Evolutionary conservation across 805 yeast species (phyloP), one percentile per base, ranked within the genome.

Genomic region (Yarrowia porcina): DNA sequence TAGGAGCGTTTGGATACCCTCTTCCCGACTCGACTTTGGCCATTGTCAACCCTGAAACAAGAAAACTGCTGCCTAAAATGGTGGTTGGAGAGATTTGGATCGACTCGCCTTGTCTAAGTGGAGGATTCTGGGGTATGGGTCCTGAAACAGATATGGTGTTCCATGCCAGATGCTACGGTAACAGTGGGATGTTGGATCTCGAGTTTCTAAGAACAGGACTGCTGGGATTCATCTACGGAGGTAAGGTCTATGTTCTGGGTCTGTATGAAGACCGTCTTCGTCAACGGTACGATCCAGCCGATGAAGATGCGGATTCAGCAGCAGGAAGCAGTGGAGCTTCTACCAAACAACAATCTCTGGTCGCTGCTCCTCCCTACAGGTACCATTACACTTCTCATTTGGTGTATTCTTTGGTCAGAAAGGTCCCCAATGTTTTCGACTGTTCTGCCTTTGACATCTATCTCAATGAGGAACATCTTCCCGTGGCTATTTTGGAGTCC

Each of bases 21-120:
- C 73, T 94, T 1, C 97, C 97, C 0, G 97, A 93, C 75, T 93
- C 97, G 0, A 89, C 96, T 0, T 73, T 93, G 32, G 97, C 97
- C 0, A 83, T 94, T 28, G 98, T 94, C 0, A 91, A 96, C 71
- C 98, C 98, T 0, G 98, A 94, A 65, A 90, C 93, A 64, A 82
- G 86, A 36, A 77, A 86, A 1, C 76, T 94, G 17, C 88, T 90
- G 4, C 84, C 85, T 2, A 86, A 82, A 52, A 83, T 89, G 69
- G 90, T 88, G 66, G 89, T 94, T 15, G 99, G 99, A 27, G 99
- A 94, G 73, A 86, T 94, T 33, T 94, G 98, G 98, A 89, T 94
- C n/a, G 97, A 92, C 69, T 87, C 96, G 44, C 93, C 93, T 1
- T 88, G 96, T 65, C 75, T 94, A 7, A 86, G 96, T 1, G 97